Conservation (phyloP, 1,139 yeast species). For the Saccharomycopsis hybrid region DNA sequence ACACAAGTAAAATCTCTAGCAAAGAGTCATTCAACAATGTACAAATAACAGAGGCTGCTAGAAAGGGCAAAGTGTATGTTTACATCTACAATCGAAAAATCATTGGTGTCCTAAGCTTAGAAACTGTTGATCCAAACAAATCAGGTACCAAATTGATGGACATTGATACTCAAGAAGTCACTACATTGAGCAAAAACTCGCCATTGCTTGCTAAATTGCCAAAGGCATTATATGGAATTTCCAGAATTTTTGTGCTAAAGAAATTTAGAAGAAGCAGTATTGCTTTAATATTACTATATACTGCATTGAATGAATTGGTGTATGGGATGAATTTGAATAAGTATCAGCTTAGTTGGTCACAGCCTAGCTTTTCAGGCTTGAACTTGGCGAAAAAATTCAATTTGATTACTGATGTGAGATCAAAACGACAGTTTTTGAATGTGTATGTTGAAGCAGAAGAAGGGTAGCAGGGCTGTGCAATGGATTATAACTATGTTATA, state of each 20-base stretch:
- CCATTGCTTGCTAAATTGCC: conserved; percentile 9
- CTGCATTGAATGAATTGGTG: conserved; percentile 37
- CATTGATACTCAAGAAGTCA: conserved; percentile 14
- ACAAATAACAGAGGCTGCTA: conserved; percentile 22
- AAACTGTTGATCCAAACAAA: conserved; percentile 26
- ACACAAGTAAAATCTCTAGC: background rate
- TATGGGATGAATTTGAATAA: conserved; percentile 45
- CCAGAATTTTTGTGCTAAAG: conserved; percentile 59
- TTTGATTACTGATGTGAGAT: conserved; percentile 15
- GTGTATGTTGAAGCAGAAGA: conserved; percentile 15
- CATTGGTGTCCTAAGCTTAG: conserved; percentile 47
- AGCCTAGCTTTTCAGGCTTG: conserved; percentile 61
- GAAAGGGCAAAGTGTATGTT: conserved; percentile 43
- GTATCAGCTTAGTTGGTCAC: conserved; percentile 57
- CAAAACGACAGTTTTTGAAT: conserved; percentile 11
- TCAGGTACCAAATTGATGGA: conserved; percentile 14
- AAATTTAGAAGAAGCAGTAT: conserved; percentile 48
- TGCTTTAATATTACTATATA: conserved; percentile 38
- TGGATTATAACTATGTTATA: too few relatives aligned
- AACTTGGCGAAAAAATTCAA: conserved; percentile 46
- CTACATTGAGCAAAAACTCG: conserved; percentile 1
- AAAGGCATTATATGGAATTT: conserved; percentile 42
- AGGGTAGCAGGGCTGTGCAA: too few relatives aligned
- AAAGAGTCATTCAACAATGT: conserved; percentile 1
- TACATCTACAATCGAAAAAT: conserved; percentile 37